These are phyloP conservation scores for Xenoacremonium recifei DNA, from an alignment of 2,329 filamentous ascomycete genomes.

Conservation along the genomic window DNA sequence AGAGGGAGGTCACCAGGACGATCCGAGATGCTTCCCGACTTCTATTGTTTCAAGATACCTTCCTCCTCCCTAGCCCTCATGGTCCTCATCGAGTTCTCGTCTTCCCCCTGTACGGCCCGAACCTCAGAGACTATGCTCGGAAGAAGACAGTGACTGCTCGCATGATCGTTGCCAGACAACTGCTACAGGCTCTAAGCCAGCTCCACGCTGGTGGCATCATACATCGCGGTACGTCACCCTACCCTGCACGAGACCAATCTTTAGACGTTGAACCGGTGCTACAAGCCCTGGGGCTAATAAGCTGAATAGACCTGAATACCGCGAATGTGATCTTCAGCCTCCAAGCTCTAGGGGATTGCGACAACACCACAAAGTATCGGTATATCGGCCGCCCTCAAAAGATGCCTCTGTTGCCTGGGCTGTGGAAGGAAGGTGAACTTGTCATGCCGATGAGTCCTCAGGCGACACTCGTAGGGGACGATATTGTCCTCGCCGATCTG, in stretches of 20 bases:
- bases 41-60: conserved; percentile 1
- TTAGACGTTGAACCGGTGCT: too few relatives aligned
- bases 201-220: conserved; percentile 8
- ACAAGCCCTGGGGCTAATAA: conserved; percentile 1
- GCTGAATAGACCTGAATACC: conserved; percentile 10
- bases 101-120: conserved; percentile 10
- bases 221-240: conserved; percentile 11
- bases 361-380: conserved; percentile 6
- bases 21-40: conserved; percentile 4
- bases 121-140: conserved; percentile 1
- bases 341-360: too few relatives aligned
- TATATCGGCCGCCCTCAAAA: conserved; percentile 8
- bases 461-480: conserved; percentile 4
- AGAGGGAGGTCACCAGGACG: conserved; percentile 1
- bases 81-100: conserved; percentile 6
- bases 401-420: conserved; percentile 1
- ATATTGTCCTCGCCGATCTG: conserved; percentile 10
- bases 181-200: conserved; percentile 4
- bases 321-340: conserved; percentile 10
- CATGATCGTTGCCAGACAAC: conserved; percentile 7
- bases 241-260: neutral
- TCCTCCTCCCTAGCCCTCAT: neutral
- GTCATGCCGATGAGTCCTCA: conserved; percentile 8
- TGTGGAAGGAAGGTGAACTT: conserved; percentile 11
- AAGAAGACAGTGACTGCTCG: conserved; percentile 5